phyloP scores from a whole-genome alignment of 257 asterid species.

The Solanum pimpinellifolium region DNA sequence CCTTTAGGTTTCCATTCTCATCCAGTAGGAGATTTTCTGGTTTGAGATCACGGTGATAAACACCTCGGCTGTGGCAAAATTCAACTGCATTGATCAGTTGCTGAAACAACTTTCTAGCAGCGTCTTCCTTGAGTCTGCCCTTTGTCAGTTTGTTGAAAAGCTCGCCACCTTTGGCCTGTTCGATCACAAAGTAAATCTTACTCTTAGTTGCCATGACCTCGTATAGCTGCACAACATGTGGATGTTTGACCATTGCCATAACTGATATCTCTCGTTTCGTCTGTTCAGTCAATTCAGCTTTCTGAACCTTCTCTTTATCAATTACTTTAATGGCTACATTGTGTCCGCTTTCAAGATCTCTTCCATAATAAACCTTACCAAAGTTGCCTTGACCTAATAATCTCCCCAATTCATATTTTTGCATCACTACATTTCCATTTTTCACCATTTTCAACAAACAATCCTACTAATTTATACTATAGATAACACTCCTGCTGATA shows the following conservation, averaged over 20 bases:
- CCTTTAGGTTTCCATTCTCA: conserved; percentile 54
- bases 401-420: conserved; percentile 73
- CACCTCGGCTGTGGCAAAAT: conserved; percentile 60
- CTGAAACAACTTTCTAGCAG: conserved; percentile 55
- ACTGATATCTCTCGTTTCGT: conserved; percentile 65
- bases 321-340: conserved; percentile 77
- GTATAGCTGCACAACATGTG: conserved; percentile 38
- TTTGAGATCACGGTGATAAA: conserved; percentile 73
- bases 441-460: conserved; percentile 26
- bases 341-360: conserved; percentile 43
- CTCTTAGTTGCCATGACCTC: conserved; percentile 80
- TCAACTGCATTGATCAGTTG: conserved; percentile 49
- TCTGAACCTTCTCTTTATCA: conserved; percentile 55
- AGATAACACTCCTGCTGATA: conserved; percentile 11
- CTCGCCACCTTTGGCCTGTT: conserved; percentile 78
- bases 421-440: conserved; percentile 48
- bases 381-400: conserved; percentile 74
- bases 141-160: conserved; percentile 54
- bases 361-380: conserved; percentile 72
- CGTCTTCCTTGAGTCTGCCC: conserved; percentile 55
- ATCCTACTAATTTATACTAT: not conserved
- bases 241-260: conserved; percentile 60
- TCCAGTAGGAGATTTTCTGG: conserved; percentile 68
- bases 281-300: conserved; percentile 50
- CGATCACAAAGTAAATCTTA: conserved; percentile 62